Evolutionary conservation across 208 protist species (phyloP).

Genomic region (Acanthamoeba castellanii): DNA sequence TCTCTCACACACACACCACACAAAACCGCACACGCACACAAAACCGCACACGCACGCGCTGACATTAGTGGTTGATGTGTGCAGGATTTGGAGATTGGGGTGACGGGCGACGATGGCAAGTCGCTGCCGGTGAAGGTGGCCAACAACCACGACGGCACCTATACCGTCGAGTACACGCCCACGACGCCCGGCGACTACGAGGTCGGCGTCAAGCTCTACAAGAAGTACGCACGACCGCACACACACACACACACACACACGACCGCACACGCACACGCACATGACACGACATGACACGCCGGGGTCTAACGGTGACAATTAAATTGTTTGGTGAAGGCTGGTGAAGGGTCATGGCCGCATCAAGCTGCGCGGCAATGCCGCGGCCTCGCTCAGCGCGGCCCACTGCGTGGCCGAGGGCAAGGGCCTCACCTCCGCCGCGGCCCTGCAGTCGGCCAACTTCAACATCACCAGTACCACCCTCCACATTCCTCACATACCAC

Average conservation of each 20-base stretch:
- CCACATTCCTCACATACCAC: neutral
- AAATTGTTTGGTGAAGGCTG: neutral
- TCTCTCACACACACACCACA: neutral
- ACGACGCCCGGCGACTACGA: conserved; percentile 35
- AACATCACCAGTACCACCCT: conserved; percentile 51
- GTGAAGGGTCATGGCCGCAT: conserved; percentile 66
- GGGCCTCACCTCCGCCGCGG: conserved; percentile 40
- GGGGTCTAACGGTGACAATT: neutral
- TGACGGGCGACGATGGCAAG: neutral
- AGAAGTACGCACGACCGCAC: conserved; percentile 11
- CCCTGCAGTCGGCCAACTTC: conserved; percentile 47
- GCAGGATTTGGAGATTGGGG: conserved; percentile 10
- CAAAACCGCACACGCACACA: neutral
- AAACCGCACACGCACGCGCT: no score
- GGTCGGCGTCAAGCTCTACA: conserved; percentile 65
- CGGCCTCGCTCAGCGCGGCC: conserved; percentile 20
- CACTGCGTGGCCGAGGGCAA: conserved; percentile 61
- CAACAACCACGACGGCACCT: conserved; percentile 67
- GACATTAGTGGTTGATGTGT: neutral
- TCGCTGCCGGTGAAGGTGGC: conserved; percentile 53
- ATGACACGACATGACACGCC: neutral
- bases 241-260: no score
- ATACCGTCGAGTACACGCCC: conserved; percentile 68
- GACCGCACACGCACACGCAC: neutral
- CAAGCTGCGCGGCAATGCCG: conserved; percentile 60